Base-by-base conservation (phyloP, 345 rosid genomes). In the Salix suchowensis region DNA sequence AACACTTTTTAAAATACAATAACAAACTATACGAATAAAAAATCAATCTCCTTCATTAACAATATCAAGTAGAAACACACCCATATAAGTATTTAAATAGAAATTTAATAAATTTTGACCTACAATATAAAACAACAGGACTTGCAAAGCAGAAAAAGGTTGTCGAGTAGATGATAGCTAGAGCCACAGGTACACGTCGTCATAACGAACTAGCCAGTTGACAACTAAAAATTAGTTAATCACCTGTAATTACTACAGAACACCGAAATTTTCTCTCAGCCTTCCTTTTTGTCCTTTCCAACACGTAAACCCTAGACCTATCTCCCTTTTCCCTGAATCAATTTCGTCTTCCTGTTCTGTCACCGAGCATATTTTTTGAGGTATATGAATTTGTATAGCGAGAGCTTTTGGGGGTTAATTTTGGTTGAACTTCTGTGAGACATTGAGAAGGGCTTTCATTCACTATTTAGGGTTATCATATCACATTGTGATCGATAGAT, bases 241-340 rank as follows among this genome's bases (percentile, higher is more conserved):
- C 34, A 40, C 58, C 14, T 10, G 7, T 7, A 4, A 28, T 24
- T 28, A 46, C 15, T 32, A 30, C 30, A 26, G 36, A 23, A 26
- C 50, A 34, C 79, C 68, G 54, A 69, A 19, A 61, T n/a, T 34
- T 77, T 70, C 61, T 62, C 48, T 15, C 34, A 23, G 32, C 79
- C 74, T 70, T 62, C 37, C 74, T 68, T 62, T 62, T 28, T 50
- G 23, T 34, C 34, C 4, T 74, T 44, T 16, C 7, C 32, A 7
- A 42, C 46, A 18, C 28, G 14, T 32, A 70, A 76, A 60, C 79
- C 67, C 28, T 14, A 28, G 30, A 9, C 23, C 23, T 10, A 48
- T 46, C 46, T 18, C 13, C 18, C 21, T 19, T 65, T 28, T 32
- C n/a, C 46, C 68, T 64, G 18, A 2, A 21, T 32, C 32, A 34